Evolutionary conservation across 441 rosid species (phyloP).

Genomic region (Arabidopsis hybrid): DNA sequence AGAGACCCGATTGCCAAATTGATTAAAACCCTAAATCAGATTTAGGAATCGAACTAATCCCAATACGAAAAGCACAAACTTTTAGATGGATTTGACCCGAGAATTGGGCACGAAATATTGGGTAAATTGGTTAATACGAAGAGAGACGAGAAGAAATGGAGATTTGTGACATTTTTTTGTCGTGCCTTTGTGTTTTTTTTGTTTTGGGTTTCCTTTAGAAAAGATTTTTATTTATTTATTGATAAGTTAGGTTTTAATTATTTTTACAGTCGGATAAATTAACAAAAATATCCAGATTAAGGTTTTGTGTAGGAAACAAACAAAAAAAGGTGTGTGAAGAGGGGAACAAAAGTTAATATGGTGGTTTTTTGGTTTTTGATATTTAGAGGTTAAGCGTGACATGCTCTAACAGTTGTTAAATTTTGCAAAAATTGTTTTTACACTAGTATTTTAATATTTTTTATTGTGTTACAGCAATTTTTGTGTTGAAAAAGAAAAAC

Average conservation of each 20-base stretch:
- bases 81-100: constrained; percentile 7
- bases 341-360: not conserved
- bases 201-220: not conserved
- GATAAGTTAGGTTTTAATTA: constrained; percentile 3
- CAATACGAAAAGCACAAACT: not conserved
- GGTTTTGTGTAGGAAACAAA: not conserved
- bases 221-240: not conserved
- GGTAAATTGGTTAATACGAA: constrained; percentile 6
- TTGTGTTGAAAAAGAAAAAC: too few relatives aligned
- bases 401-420: constrained; percentile 23
- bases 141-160: constrained; percentile 32
- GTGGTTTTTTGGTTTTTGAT: too few relatives aligned
- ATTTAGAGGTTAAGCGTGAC: constrained; percentile 36
- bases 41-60: constrained; percentile 5
- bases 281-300: constrained; percentile 43
- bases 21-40: constrained; percentile 36
- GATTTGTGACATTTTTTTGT: constrained; percentile 30
- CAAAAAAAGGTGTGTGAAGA: not conserved
- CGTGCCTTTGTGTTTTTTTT: not conserved
- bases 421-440: constrained; percentile 1
- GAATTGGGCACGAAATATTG: not conserved
- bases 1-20: constrained; percentile 11
- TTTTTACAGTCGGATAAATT: constrained; percentile 31
- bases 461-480: too few relatives aligned
- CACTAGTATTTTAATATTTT: too few relatives aligned